Evolutionary conservation across 192 early-diverging fungal genomes (phyloP).

Genomic region (Powellomyces hirtus): DNA sequence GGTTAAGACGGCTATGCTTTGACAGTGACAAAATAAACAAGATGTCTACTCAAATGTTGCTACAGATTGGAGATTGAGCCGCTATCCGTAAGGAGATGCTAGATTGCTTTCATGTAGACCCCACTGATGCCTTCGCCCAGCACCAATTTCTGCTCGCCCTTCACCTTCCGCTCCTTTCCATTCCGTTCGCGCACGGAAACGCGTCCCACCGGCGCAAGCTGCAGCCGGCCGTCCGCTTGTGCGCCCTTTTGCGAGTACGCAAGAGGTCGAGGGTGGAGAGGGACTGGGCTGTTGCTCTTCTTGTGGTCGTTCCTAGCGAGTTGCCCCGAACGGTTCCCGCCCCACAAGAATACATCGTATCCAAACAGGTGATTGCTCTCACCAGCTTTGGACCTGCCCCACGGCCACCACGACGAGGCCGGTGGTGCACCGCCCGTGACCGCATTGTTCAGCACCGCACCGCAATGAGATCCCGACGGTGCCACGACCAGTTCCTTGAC

Average conservation of each 20-base stretch:
- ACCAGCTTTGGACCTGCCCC: neutral
- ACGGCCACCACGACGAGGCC: neutral
- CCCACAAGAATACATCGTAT: conserved; percentile 41
- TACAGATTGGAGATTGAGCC: too few species aligned
- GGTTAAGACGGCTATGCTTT: too few species aligned
- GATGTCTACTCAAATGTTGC: too few species aligned
- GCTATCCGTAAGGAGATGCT: too few species aligned
- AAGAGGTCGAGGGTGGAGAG: conserved; percentile 15
- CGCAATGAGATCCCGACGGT: conserved; percentile 22
- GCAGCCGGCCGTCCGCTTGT: neutral
- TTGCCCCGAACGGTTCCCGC: conserved; percentile 33
- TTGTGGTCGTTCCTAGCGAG: conserved; percentile 34
- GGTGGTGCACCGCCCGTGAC: neutral
- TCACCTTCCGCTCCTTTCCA: conserved; percentile 8
- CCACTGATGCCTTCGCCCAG: conserved; percentile 11
- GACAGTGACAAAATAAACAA: too few species aligned
- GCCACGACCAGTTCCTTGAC: conserved; percentile 16
- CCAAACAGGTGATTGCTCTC: conserved; percentile 19
- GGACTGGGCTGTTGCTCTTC: conserved; percentile 19
- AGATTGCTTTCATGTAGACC: conserved; percentile 26
- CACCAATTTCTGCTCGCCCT: conserved; percentile 22
- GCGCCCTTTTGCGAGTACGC: neutral
- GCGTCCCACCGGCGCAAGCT: conserved; percentile 9
- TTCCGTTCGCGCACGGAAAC: neutral
- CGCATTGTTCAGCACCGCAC: conserved; percentile 27